phyloP scores from a whole-genome alignment of 495 filamentous ascomycete species.

The Staphylotrichum tortipilum region DNA sequence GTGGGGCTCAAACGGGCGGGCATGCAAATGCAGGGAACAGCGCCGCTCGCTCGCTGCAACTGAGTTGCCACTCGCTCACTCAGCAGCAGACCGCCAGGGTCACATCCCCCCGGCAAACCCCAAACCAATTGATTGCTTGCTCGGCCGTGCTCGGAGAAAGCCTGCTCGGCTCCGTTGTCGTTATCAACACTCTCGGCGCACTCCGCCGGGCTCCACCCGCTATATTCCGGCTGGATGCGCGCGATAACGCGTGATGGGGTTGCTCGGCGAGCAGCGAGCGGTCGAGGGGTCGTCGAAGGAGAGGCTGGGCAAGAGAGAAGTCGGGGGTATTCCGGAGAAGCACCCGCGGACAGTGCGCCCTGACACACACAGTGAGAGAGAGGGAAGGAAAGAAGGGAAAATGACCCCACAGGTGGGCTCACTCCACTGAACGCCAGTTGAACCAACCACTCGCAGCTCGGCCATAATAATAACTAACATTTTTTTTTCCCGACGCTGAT shows the following conservation, averaged over 20 bases:
- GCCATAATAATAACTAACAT: too few species aligned
- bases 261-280: too few species aligned
- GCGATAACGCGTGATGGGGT: too few species aligned
- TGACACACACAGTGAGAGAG: too few species aligned
- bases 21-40: too few species aligned
- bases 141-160: conserved; percentile 9
- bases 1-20: too few species aligned
- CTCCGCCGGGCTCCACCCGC: background rate
- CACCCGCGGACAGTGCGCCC: too few species aligned
- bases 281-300: too few species aligned
- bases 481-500: conserved; percentile 14
- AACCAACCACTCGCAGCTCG: conserved; percentile 9
- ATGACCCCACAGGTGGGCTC: conserved; percentile 8
- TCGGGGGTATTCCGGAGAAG: background rate
- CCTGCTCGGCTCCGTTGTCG: conserved; percentile 5
- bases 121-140: background rate
- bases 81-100: background rate
- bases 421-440: background rate
- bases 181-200: background rate
- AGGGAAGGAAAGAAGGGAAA: too few species aligned
- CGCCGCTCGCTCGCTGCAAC: too few species aligned
- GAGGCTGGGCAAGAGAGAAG: too few species aligned
- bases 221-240: background rate
- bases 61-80: too few species aligned
- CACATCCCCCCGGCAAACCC: background rate